Percentiles rank a stretch among this genome's conserved stretches.
Conservation (phyloP, 2,329 filamentous ascomycete species). For the Trichoderma sp. region DNA sequence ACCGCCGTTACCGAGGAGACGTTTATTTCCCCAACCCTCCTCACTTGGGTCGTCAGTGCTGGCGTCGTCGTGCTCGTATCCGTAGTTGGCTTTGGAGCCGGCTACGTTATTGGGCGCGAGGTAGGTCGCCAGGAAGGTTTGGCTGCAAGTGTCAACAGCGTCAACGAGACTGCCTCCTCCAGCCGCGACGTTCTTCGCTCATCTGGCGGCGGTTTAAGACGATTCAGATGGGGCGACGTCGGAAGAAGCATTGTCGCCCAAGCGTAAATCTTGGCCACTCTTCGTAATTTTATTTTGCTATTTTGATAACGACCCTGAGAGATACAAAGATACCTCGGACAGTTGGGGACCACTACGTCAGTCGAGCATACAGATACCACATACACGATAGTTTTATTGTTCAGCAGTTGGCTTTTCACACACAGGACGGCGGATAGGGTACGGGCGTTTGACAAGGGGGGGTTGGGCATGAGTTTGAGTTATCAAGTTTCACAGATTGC, state of each 20-base stretch:
- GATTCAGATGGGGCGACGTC: conserved; percentile 57
- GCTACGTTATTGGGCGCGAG: conserved; percentile 68
- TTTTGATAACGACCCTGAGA: conserved; percentile 4
- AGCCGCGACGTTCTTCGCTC: conserved; percentile 56
- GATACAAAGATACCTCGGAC: conserved; percentile 10
- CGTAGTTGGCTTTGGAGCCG: conserved; percentile 68
- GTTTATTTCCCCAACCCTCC: conserved; percentile 59
- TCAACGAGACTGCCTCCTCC: conserved; percentile 52
- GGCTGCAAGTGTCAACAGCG: conserved; percentile 44
- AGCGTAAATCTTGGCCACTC: conserved; percentile 25
- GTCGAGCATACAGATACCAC: conserved; percentile 24
- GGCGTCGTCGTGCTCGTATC: conserved; percentile 68
- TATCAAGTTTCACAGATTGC: conserved; percentile 19
- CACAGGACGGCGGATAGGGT: neutral
- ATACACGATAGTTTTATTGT: conserved; percentile 17
- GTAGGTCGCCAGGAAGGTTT: conserved; percentile 63
- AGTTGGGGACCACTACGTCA: conserved; percentile 6
- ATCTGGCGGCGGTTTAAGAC: conserved; percentile 52
- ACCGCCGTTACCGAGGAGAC: conserved; percentile 40
- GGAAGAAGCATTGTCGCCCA: conserved; percentile 53
- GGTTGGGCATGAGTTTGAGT: conserved; percentile 6
- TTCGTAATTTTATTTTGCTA: neutral
- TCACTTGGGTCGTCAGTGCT: conserved; percentile 67
- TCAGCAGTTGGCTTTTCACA: conserved; percentile 11
- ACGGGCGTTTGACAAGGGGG: conserved; percentile 24